Percentiles rank a stretch among this genome's conserved stretches.
phyloP scores from a whole-genome alignment of 345 rosid genomes.

The Hypericum androsaemum region DNA sequence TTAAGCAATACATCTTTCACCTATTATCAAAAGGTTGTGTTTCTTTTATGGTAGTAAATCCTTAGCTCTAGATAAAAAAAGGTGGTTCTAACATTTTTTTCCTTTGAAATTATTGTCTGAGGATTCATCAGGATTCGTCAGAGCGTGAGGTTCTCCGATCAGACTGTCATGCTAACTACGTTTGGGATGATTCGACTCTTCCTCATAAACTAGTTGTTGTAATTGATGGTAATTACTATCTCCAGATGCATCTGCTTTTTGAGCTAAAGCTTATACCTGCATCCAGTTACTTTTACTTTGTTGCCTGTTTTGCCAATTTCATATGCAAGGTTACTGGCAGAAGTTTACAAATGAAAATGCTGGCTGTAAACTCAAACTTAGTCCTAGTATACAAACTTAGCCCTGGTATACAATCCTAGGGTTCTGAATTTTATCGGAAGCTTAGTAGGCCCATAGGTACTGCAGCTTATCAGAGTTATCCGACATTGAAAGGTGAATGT shows the following conservation, averaged over 20 bases:
- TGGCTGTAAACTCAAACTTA: too few species aligned
- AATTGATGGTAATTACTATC: constrained; percentile 44
- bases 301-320: too few species aligned
- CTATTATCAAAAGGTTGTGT: constrained; percentile 82
- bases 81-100: constrained; percentile 4
- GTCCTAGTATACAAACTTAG: too few species aligned
- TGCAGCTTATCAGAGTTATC: too few species aligned
- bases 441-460: too few species aligned
- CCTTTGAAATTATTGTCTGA: constrained; percentile 10
- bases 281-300: neutral
- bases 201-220: constrained; percentile 74
- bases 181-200: constrained; percentile 87
- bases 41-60: constrained; percentile 15
- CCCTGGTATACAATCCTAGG: too few species aligned
- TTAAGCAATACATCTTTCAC: constrained; percentile 54
- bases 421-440: too few species aligned
- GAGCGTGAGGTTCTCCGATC: constrained; percentile 75
- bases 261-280: neutral
- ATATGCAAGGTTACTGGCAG: too few species aligned
- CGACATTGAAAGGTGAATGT: too few species aligned
- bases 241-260: neutral
- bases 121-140: constrained; percentile 57
- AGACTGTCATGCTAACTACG: constrained; percentile 52
- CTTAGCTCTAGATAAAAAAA: neutral
- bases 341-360: too few species aligned